Evolutionary conservation across 1,284 basidiomycete species (phyloP), one percentile per base, ranked within the genome.

Genomic region (Leccinum fallax): DNA sequence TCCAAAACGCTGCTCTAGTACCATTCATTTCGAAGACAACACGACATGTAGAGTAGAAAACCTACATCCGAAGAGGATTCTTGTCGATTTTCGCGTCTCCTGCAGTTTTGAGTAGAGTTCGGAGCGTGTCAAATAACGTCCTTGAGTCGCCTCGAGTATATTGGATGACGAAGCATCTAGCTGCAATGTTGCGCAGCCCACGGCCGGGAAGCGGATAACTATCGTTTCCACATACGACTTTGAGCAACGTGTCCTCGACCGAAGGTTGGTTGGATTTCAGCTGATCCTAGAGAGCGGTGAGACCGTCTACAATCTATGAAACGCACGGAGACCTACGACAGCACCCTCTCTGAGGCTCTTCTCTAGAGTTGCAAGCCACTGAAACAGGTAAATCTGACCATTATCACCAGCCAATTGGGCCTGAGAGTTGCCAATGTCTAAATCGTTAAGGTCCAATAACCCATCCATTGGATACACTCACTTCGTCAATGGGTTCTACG

Each of bases 61-160:
- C 89, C 68, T 71, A 93, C 86, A 92, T 89, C 70, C 88, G 89
- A 65, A 83, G 79, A 7, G 76, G 75, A 65, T 90, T 89, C 66
- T 82, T 85, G 46, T 89, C 85, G 0, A 85, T 77, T 74, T 94
- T 95, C 64, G 85, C 77, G 66, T 95, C 92, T 5, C 83, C 80
- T 0, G 88, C 87, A 11, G 89, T 83, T 77, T 88, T 93, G 60
- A 95, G 75, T 59, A 95, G 83, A 1, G 83, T 74, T 70, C 94
- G 92, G n/a, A 97, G 74, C 7, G 92, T 90, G 70, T 98, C 96
- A 69, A 95, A 98, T 57, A 97, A 77, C 1, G 89, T 87, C 72
- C 89, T 85, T 3, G 89, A 89, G 71, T 98, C 95, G 66, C 92
- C 92, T 16, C 88, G 84, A 38, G 81, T 83, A 77, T 97, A 96